Evolutionary conservation across 805 yeast species (phyloP), one percentile per base, ranked within the genome.

Genomic region (Candida chilensis): DNA sequence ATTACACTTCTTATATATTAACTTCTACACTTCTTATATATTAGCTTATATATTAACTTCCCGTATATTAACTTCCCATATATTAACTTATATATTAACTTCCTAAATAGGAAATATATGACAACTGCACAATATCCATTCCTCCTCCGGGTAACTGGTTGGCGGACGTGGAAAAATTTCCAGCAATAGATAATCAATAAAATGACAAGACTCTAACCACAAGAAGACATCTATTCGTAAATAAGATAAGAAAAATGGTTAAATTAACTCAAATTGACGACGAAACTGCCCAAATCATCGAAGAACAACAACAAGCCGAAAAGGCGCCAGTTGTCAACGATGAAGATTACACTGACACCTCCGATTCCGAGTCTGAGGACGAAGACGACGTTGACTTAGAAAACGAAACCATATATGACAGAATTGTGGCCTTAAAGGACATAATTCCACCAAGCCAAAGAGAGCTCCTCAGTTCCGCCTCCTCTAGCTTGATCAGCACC

Each of bases 381-480:
- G 79, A 78, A 35, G 85, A 77, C 38, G 94, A 83, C 43, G 84
- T 74, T 41, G 85, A 83, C 52, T 45, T 65, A 35, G 83, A 77
- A 48, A 74, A 78, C 50, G 99, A 92, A 67, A 78, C 95, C 19
- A 41, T 92, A 12, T 58, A 67, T 37, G 97, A 92, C 46, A 82
- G 99, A 72, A 56, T 92, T 39, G 74, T 74, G 38, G 98, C 99
- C 30, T 72, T 92, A 47, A 86, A 79, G 58, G 96, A 92, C 53
- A 83, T 90, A 32, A 65, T 92, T 30, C 85, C 96, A 28, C 96
- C 96, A 44, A 71, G 71, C 43, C 87, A 83, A 55, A 81, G 97
- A 64, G 59, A 45, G 21, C 28, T 60, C 16, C 45, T 52, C 37
- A 36, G 48, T 24, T 28, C 55, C 17, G 44, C 60, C 12, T 28